A percentile compares a stretch with the other conserved stretches of the same genome.
These are phyloP conservation scores for Kandelia obovata DNA, from an alignment of 345 rosid species.

Conservation along the genomic window DNA sequence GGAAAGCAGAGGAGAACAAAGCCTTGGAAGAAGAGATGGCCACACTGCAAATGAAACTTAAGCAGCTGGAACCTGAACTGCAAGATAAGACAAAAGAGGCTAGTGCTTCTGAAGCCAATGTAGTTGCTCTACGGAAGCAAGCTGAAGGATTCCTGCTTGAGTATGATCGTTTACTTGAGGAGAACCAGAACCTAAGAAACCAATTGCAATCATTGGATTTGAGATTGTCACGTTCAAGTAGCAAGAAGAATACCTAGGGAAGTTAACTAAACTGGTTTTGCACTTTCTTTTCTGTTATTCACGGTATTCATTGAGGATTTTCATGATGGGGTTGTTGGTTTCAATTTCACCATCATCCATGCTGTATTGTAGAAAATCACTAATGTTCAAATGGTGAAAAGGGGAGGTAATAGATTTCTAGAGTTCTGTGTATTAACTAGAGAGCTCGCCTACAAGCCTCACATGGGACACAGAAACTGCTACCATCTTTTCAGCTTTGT, in stretches of 20 bases:
- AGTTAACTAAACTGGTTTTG: conserved; percentile 6
- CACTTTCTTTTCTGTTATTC: background rate
- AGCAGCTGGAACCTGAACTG: conserved; percentile 48
- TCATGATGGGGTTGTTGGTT: conserved; percentile 10
- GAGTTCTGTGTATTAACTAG: conserved; percentile 11
- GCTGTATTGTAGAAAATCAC: conserved; percentile 7
- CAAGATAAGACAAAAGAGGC: conserved; percentile 52
- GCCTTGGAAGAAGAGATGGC: conserved; percentile 52
- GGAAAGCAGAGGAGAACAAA: conserved; percentile 53
- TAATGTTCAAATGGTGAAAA: background rate
- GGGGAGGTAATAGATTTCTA: conserved; percentile 2
- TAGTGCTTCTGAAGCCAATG: conserved; percentile 59
- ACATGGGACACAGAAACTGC: background rate
- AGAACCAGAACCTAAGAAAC: conserved; percentile 63
- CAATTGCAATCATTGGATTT: conserved; percentile 67
- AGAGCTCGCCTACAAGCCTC: conserved; percentile 61
- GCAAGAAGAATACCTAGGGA: conserved; percentile 69
- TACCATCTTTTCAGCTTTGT: background rate
- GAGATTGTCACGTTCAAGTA: conserved; percentile 47
- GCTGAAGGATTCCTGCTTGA: conserved; percentile 93
- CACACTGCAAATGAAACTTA: conserved; percentile 36
- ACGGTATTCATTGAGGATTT: conserved; percentile 10
- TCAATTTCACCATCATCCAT: conserved; percentile 8
- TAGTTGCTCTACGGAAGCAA: conserved; percentile 76
- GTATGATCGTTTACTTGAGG: conserved; percentile 80